Conservation (phyloP, 208 protist species). For the Acanthamoeba culbertsoni region DNA sequence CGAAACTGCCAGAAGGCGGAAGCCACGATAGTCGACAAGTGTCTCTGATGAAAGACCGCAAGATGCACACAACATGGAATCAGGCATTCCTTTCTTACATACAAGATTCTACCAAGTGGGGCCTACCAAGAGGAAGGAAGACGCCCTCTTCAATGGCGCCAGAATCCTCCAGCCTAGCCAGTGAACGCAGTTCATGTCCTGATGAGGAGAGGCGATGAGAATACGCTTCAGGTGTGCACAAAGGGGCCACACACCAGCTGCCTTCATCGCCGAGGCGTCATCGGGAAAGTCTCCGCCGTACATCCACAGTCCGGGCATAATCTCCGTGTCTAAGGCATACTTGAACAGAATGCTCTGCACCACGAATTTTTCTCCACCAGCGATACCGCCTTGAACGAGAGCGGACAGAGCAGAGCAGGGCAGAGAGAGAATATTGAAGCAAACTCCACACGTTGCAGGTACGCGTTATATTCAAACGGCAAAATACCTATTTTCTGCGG, state of each 20-base stretch:
- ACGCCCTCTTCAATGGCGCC: constrained; percentile 25
- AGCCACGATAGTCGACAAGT: constrained; percentile 64
- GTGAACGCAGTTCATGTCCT: constrained; percentile 31
- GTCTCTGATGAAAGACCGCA: background rate
- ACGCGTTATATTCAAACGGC: background rate
- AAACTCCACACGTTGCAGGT: no score
- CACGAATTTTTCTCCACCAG: constrained; percentile 68
- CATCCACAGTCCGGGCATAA: background rate
- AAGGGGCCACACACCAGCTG: background rate
- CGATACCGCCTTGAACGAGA: constrained; percentile 40
- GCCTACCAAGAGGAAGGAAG: background rate
- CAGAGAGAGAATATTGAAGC: no score
- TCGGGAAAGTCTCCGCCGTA: constrained; percentile 55
- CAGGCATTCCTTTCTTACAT: no score
- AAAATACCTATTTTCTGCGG: constrained; percentile 28
- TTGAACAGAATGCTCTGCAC: constrained; percentile 62
- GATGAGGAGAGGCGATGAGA: background rate
- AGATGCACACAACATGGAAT: background rate
- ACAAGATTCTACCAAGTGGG: no score
- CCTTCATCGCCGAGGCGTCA: constrained; percentile 37
- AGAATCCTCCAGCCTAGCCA: constrained; percentile 22
- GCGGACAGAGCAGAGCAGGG: background rate
- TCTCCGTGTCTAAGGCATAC: constrained; percentile 31
- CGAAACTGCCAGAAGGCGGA: constrained; percentile 52
- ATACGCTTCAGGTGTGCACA: background rate